Base-by-base conservation (phyloP, 169 alveolate species). In the Plasmodium cynomolgi region DNA sequence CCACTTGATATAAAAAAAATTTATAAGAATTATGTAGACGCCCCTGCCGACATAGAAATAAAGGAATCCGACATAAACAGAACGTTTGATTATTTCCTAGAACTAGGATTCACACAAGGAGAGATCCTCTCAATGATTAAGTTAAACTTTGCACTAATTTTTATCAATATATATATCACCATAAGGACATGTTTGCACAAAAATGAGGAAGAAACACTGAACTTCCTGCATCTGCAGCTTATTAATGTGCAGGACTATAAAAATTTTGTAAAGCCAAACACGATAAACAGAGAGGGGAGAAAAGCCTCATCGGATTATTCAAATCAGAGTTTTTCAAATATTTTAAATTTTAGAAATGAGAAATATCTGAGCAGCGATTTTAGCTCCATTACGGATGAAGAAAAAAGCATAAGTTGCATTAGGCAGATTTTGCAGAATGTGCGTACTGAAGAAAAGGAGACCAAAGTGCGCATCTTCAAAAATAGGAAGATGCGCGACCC, bases 1-100 rank as follows among this genome's bases (percentile, higher is more conserved):
- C 71, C 94, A 17, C 37, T 90, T 44, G 94, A 90, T 90, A 47
- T 90, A 80, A 80, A 39, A 90, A 90, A 90, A 80, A 90, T 90
- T 62, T 90, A 68, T 50, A 62, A 26, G 77, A 90, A 90, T 90
- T 90, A 90, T 41, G 71, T 90, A n/a, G 84, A 90, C 20, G 13
- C 71, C 50, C 84, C 82, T 15, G 44, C 31, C n/a, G 23, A 58
- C n/a, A 80, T 58, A 47, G 41, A 90, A 8, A 3, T 90, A 39
- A 62, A 90, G 26, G 41, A 15, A 31, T 5, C 74, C 20, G 91
- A 90, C 47, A 47, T 81, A 39, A 71, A 80, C 23, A 90, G 33
- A 62, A 62, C 82, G 13, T 90, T 90, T 74, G 73, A 79, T 17
- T 41, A 41, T 73, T 90, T 90, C 37, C 82, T 81, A 58, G 44